Percentiles rank a stretch among this genome's conserved stretches.
phyloP scores from a whole-genome alignment of 2,329 filamentous ascomycete genomes.

The Aspergillus ruber region DNA sequence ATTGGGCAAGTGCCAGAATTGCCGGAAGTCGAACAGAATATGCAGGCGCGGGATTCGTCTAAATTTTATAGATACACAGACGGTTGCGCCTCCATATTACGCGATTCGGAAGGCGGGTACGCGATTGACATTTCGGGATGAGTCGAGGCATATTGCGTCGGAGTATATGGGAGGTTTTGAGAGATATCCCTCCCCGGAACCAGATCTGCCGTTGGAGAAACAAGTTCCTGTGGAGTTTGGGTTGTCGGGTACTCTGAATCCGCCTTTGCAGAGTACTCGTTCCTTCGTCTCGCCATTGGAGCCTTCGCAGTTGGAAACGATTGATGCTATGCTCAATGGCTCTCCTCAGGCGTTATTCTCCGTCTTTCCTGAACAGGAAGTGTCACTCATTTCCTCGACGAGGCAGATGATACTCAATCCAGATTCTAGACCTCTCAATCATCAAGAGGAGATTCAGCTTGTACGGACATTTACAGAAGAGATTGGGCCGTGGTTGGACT shows the following conservation, averaged over 20 bases:
- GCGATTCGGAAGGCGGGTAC: conserved; percentile 59
- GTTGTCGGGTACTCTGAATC: conserved; percentile 23
- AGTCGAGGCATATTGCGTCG: conserved; percentile 82
- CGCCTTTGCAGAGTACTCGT: conserved; percentile 43
- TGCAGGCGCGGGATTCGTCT: conserved; percentile 82
- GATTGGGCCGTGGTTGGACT: conserved; percentile 91
- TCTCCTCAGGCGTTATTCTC: conserved; percentile 19
- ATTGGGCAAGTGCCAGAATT: conserved; percentile 63
- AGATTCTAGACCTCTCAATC: conserved; percentile 58
- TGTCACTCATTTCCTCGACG: conserved; percentile 32
- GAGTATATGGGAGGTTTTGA: conserved; percentile 77
- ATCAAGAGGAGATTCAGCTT: conserved; percentile 72
- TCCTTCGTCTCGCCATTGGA: conserved; percentile 45
- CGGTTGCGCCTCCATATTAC: conserved; percentile 58
- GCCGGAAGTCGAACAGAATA: conserved; percentile 74
- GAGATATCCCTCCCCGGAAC: conserved; percentile 59
- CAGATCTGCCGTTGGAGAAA: conserved; percentile 24
- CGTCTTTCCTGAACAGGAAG: conserved; percentile 21
- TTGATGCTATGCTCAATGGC: conserved; percentile 22
- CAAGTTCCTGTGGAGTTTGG: conserved; percentile 17
- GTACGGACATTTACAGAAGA: conserved; percentile 91
- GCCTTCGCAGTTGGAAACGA: conserved; percentile 29
- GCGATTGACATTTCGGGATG: conserved; percentile 74
- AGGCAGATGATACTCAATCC: conserved; percentile 36
- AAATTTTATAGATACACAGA: conserved; percentile 84